Conservation (phyloP, 2,329 filamentous ascomycete genomes). For the Mycocentrospora acerina region DNA sequence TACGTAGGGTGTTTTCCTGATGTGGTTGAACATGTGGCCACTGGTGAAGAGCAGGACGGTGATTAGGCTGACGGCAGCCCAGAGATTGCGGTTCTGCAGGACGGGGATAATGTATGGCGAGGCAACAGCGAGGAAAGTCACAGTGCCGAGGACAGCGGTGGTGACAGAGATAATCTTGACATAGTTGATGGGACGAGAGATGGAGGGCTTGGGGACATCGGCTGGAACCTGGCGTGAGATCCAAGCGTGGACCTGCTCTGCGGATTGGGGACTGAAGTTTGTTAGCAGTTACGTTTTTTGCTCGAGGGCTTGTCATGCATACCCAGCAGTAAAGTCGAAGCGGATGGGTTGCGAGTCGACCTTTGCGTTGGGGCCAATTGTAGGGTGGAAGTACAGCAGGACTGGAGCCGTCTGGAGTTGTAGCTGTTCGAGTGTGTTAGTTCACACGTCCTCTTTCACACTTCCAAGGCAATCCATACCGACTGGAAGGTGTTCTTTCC, state of each 20-base stretch:
- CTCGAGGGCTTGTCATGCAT: slow-evolving; percentile 31
- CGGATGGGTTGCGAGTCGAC: slow-evolving; percentile 68
- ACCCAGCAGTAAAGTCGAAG: slow-evolving; percentile 85
- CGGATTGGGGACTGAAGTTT: slow-evolving; percentile 63
- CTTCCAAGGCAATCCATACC: slow-evolving; percentile 60
- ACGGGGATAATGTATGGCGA: slow-evolving; percentile 80
- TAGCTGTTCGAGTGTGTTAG: slow-evolving; percentile 58
- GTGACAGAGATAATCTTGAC: slow-evolving; percentile 68
- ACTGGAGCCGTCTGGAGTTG: slow-evolving; percentile 93
- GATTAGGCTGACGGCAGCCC: slow-evolving; percentile 88
- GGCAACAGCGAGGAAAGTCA: slow-evolving; percentile 69
- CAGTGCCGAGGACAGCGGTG: slow-evolving; percentile 67
- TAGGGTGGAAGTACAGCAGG: slow-evolving; percentile 83
- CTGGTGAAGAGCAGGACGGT: slow-evolving; percentile 89
- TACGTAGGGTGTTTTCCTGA: slow-evolving; percentile 92
- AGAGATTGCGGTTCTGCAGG: slow-evolving; percentile 86
- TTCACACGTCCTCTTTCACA: too few relatives aligned
- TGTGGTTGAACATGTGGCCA: slow-evolving; percentile 99
- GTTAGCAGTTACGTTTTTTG: slow-evolving; percentile 1
- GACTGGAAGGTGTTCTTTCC: slow-evolving; percentile 84
- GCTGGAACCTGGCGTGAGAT: slow-evolving; percentile 72
- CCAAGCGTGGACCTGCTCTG: slow-evolving; percentile 79
- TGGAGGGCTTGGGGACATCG: slow-evolving; percentile 68
- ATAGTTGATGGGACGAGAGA: slow-evolving; percentile 87
- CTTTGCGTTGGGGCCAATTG: slow-evolving; percentile 75